Evolutionary conservation across 805 yeast species (phyloP).

Genomic region (Yarrowia alimentaria): DNA sequence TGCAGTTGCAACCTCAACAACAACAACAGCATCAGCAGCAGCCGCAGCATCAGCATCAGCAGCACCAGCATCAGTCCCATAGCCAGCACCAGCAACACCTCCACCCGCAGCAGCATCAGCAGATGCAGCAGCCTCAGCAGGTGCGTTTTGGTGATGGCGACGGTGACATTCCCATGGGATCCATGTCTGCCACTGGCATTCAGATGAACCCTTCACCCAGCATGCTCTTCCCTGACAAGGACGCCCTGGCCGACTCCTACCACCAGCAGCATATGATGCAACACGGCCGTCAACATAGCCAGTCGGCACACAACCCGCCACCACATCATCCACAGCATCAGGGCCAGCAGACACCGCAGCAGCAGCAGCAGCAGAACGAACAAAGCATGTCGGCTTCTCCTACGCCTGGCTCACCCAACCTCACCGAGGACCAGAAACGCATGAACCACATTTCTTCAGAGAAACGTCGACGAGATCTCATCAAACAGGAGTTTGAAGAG

Average conservation of each 20-base stretch:
- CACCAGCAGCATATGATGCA: conserved; percentile 20
- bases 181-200: background rate
- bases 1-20: conserved; percentile 13
- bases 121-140: conserved; percentile 2
- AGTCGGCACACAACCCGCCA: conserved; percentile 5
- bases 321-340: conserved; percentile 29
- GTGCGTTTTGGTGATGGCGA: conserved; percentile 21
- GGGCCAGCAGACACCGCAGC: conserved; percentile 18
- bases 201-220: conserved; percentile 23
- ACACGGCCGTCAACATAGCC: no score
- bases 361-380: conserved; percentile 30
- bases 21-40: conserved; percentile 10
- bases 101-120: background rate
- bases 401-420: conserved; percentile 24
- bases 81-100: conserved; percentile 13
- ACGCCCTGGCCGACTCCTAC: conserved; percentile 9
- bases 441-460: conserved; percentile 44
- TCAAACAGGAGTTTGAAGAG: conserved; percentile 42
- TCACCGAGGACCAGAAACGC: conserved; percentile 42
- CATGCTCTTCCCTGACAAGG: conserved; percentile 25
- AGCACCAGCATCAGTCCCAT: conserved; percentile 18
- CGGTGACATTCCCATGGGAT: conserved; percentile 17
- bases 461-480: conserved; percentile 43
- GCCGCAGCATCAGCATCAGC: conserved; percentile 9
- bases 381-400: conserved; percentile 18